These are phyloP conservation scores for Brassica rapa DNA, from an alignment of 345 rosid genomes.

Conservation along the genomic window DNA sequence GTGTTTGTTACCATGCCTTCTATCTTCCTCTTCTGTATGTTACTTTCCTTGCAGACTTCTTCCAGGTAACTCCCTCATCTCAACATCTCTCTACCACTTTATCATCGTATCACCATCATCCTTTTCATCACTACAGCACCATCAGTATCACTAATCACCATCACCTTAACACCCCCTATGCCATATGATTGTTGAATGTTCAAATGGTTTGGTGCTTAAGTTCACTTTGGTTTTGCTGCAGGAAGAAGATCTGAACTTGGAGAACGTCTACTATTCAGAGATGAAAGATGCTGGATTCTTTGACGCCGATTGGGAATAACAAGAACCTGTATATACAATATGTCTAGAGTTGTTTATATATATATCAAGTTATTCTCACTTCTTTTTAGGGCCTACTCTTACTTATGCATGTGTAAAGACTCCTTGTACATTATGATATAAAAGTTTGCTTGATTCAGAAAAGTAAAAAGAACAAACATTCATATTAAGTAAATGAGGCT, in stretches of 20 bases:
- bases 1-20: slow-evolving; percentile 1
- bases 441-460: neutral
- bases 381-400: slow-evolving; percentile 16
- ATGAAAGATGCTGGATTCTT: slow-evolving; percentile 99
- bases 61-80: neutral
- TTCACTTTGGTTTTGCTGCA: slow-evolving; percentile 32
- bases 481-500: slow-evolving; percentile 3
- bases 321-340: slow-evolving; percentile 30
- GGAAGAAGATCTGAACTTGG: slow-evolving; percentile 91
- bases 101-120: neutral
- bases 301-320: slow-evolving; percentile 84
- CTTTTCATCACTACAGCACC: neutral
- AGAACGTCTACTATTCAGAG: slow-evolving; percentile 90
- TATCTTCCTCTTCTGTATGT: neutral
- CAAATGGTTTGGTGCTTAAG: slow-evolving; percentile 18
- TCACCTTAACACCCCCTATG: slow-evolving; percentile 8
- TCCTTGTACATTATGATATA: slow-evolving; percentile 21
- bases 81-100: neutral
- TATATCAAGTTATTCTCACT: slow-evolving; percentile 1
- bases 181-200: neutral
- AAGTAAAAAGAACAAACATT: neutral
- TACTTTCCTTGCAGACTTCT: neutral
- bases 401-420: neutral
- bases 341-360: neutral
- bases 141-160: neutral